Percentiles rank a stretch among this genome's conserved stretches.
These are phyloP conservation scores for Cryphonectria naterciae DNA, from an alignment of 2,329 filamentous ascomycete genomes.

Conservation along the genomic window DNA sequence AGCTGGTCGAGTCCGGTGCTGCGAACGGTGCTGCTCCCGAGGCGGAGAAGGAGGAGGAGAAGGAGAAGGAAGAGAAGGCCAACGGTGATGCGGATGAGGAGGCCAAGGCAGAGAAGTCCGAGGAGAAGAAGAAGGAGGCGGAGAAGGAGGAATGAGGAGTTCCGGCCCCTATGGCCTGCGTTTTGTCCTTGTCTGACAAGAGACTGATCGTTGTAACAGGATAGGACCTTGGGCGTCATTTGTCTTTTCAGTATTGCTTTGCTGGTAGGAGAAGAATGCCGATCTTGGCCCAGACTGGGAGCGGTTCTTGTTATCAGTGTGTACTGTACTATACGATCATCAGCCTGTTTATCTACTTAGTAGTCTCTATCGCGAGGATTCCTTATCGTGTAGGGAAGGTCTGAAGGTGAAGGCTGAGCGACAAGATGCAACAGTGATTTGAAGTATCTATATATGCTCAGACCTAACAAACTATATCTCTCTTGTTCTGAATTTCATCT, in stretches of 20 bases:
- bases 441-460: not conserved
- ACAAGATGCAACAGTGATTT: not conserved
- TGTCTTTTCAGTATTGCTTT: not conserved
- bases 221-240: not conserved
- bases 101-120: constrained; percentile 7
- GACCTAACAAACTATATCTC: no score
- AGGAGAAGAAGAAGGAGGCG: constrained; percentile 32
- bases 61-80: constrained; percentile 31
- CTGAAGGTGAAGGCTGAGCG: not conserved
- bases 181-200: not conserved
- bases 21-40: constrained; percentile 33
- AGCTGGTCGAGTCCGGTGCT: constrained; percentile 60
- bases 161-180: not conserved
- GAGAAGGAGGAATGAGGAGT: constrained; percentile 16
- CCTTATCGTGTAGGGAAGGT: not conserved
- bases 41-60: constrained; percentile 31
- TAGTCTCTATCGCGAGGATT: not conserved
- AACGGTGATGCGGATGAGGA: constrained; percentile 12
- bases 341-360: not conserved
- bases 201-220: not conserved
- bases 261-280: not conserved
- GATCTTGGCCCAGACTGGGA: not conserved
- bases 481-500: not conserved
- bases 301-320: not conserved
- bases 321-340: not conserved